Evolutionary conservation across 805 yeast genomes (phyloP), one percentile per base, ranked within the genome.

Genomic region (Metschnikowia shivogae): DNA sequence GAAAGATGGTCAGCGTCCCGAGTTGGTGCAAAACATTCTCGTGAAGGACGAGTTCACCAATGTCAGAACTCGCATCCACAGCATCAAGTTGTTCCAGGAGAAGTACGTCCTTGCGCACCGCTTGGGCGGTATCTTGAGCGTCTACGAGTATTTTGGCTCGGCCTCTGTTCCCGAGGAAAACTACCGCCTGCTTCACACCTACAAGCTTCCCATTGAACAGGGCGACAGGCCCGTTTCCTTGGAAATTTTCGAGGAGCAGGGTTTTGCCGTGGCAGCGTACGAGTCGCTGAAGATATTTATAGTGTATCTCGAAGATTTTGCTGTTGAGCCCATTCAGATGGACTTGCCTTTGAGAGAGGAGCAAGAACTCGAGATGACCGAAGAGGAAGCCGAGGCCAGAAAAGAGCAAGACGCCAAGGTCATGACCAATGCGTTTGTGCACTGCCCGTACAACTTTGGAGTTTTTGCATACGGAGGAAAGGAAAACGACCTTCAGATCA

Each of bases 401-500:
- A 29, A 31, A 39, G 26, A 22, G 8, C 26, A 22, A 22, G 26
- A 22, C 8, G 3, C 26, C 6, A 20, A 20, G 10, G 36, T 45
- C 8, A 9, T 40, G 11, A 79, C 82, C 6, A 60, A 72, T 45
- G 62, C 80, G 31, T 77, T 76, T 57, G 60, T 63, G 10, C 61
- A 65, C 28, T 80, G 80, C 55, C 82, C 81, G 3, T 56, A 61
- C 12, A 72, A 69, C 17, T 60, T 62, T 6, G 77, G 78, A 19
- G 61, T 81, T 1, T 80, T 86, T 63, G 96, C 93, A 1, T 78
- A 71, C 56, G 97, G 97, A 30, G 99, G 98, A 26, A 80, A 87
- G 58, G 95, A 89, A 55, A 81, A 81, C 47, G 90, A 87, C 60
- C 65, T 86, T 5, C 77, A 77, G 42, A 64, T 83, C 17, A 61